Evolutionary conservation across 306 rosid species (phyloP).

Genomic region (Hippophae rhamnoides): DNA sequence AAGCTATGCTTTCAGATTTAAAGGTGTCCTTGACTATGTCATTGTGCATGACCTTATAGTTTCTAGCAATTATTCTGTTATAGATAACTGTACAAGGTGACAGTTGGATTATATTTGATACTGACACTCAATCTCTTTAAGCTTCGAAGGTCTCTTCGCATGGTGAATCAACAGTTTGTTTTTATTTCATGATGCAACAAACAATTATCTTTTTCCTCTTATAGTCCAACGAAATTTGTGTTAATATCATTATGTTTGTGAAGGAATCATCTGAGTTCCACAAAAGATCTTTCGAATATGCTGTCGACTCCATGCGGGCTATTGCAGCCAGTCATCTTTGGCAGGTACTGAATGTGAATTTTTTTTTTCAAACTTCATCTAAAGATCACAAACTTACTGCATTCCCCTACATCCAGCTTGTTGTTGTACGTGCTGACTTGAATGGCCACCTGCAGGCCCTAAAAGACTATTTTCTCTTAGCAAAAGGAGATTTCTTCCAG

Average conservation of each 20-base stretch:
- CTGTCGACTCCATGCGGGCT: constrained; percentile 80
- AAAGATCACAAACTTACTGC: constrained; percentile 16
- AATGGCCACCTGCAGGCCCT: constrained; percentile 89
- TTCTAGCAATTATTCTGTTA: neutral
- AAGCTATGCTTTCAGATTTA: constrained; percentile 76
- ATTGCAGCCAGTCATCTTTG: constrained; percentile 96
- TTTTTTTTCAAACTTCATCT: constrained; percentile 17
- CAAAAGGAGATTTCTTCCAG: constrained; percentile 98
- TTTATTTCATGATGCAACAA: constrained; percentile 3
- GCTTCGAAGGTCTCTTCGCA: constrained; percentile 1
- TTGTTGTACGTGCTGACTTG: constrained; percentile 91
- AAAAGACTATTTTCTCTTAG: constrained; percentile 91
- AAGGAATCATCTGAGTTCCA: constrained; percentile 92
- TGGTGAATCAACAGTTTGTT: constrained; percentile 1
- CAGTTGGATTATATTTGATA: constrained; percentile 3
- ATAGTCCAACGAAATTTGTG: constrained; percentile 1
- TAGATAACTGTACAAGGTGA: constrained; percentile 7
- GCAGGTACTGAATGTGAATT: constrained; percentile 57
- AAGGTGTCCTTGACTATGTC: constrained; percentile 41
- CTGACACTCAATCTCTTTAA: neutral
- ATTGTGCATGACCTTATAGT: neutral
- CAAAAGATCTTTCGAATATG: constrained; percentile 84
- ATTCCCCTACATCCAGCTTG: constrained; percentile 60
- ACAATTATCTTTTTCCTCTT: neutral
- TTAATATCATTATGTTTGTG: constrained; percentile 15